A percentile compares a stretch with the other conserved stretches of the same genome.
Conservation (phyloP, 805 yeast species). For the Lachancea kluyveri region DNA sequence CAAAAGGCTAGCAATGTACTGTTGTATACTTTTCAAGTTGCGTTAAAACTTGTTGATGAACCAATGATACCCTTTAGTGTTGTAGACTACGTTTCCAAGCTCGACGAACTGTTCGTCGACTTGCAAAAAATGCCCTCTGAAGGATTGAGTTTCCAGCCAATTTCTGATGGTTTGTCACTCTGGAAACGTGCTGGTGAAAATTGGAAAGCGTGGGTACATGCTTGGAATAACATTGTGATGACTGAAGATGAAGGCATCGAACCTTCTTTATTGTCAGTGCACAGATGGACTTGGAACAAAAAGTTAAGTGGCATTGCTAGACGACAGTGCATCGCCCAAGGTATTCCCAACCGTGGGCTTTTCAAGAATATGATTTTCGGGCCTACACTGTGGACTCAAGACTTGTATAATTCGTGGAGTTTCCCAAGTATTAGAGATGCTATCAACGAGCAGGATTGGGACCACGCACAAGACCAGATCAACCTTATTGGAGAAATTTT, state of each 20-base stretch:
- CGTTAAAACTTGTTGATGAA: constrained; percentile 59
- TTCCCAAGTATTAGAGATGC: constrained; percentile 78
- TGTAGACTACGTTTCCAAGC: constrained; percentile 36
- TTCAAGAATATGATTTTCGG: constrained; percentile 66
- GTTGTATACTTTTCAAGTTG: constrained; percentile 45
- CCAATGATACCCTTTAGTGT: constrained; percentile 73
- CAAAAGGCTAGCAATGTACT: constrained; percentile 49
- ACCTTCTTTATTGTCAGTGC: constrained; percentile 63
- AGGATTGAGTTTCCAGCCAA: constrained; percentile 25
- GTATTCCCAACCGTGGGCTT: constrained; percentile 51
- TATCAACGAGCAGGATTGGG: constrained; percentile 42
- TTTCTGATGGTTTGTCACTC: constrained; percentile 29
- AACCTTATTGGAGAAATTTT: constrained; percentile 36
- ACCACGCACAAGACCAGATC: constrained; percentile 48
- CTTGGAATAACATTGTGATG: constrained; percentile 56
- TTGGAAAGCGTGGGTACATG: constrained; percentile 48
- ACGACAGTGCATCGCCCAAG: constrained; percentile 40
- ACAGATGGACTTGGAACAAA: constrained; percentile 79
- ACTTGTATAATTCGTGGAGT: constrained; percentile 48
- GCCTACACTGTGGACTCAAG: constrained; percentile 54
- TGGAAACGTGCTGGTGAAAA: constrained; percentile 41
- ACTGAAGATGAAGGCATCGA: constrained; percentile 54
- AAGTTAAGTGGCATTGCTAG: constrained; percentile 51
- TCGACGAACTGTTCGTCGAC: constrained; percentile 42
- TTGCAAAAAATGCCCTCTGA: constrained; percentile 28